Conservation (phyloP, 176 grass and related monocot genomes). For the Canna indica region DNA sequence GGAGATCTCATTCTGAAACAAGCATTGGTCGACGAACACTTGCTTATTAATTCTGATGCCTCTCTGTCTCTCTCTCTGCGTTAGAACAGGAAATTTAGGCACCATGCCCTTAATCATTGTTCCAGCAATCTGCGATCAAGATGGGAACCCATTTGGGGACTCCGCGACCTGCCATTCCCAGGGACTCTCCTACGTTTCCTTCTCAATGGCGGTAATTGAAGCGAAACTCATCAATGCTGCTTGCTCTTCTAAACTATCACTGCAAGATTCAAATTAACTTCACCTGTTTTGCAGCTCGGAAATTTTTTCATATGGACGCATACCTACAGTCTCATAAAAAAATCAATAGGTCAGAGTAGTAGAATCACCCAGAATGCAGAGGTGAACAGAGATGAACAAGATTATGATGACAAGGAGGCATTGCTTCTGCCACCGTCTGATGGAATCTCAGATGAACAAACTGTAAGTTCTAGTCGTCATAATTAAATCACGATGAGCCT, state of each 20-base stretch:
- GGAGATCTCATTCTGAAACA: too few relatives aligned
- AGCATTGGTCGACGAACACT: too few relatives aligned
- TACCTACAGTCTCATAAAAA: conserved; percentile 44
- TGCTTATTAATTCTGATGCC: too few relatives aligned
- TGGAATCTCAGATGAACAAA: not conserved
- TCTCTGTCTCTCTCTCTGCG: not conserved
- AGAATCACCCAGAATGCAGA: not conserved
- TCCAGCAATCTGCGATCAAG: conserved; percentile 47
- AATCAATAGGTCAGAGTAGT: conserved; percentile 25
- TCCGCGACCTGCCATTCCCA: conserved; percentile 28
- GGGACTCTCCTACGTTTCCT: conserved; percentile 47
- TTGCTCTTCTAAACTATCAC: not conserved
- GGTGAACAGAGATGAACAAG: not conserved
- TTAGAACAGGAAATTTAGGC: conserved; percentile 42
- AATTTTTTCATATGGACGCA: conserved; percentile 47
- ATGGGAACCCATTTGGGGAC: conserved; percentile 38
- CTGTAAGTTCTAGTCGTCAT: too few relatives aligned
- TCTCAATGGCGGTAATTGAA: conserved; percentile 42
- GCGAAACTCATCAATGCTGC: too few relatives aligned
- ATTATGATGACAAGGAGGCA: conserved; percentile 9
- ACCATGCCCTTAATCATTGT: conserved; percentile 47
- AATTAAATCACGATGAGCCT: too few relatives aligned
- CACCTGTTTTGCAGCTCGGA: conserved; percentile 30
- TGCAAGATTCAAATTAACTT: not conserved
- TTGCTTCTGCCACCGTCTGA: conserved; percentile 26